phyloP scores from a whole-genome alignment of 2,329 filamentous ascomycete species.

The Aureobasidium sp. region DNA sequence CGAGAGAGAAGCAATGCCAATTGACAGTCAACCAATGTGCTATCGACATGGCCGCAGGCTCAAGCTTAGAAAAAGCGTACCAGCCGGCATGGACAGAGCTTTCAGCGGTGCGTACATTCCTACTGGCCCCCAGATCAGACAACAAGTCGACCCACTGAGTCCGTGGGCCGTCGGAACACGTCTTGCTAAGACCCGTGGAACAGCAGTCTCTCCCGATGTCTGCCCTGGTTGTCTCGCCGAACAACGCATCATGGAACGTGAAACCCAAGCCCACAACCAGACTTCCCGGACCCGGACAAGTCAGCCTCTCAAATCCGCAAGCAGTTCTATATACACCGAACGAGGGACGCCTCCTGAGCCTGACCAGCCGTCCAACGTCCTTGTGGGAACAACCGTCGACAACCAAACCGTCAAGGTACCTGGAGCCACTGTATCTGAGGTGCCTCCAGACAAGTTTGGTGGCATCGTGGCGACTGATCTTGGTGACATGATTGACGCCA shows the following conservation, averaged over 20 bases:
- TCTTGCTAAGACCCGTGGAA: slow-evolving; percentile 20
- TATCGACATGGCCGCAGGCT: slow-evolving; percentile 27
- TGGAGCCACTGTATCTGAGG: slow-evolving; percentile 14
- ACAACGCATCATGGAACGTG: slow-evolving; percentile 23
- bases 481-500: slow-evolving; percentile 33
- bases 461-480: slow-evolving; percentile 29
- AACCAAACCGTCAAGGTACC: slow-evolving; percentile 17
- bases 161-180: slow-evolving; percentile 22
- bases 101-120: slow-evolving; percentile 27
- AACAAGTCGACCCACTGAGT: slow-evolving; percentile 27
- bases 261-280: slow-evolving; percentile 13
- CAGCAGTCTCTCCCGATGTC: slow-evolving; percentile 19
- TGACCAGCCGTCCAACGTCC: slow-evolving; percentile 5
- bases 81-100: slow-evolving; percentile 24
- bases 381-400: slow-evolving; percentile 17
- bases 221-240: slow-evolving; percentile 30
- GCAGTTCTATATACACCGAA: slow-evolving; percentile 15
- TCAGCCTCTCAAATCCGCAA: not conserved
- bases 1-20: not conserved
- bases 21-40: slow-evolving; percentile 19
- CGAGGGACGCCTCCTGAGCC: slow-evolving; percentile 13
- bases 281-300: not conserved
- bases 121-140: slow-evolving; percentile 21
- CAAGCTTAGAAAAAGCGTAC: slow-evolving; percentile 18
- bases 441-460: slow-evolving; percentile 20